Evolutionary conservation across 805 yeast genomes (phyloP), one percentile per base, ranked within the genome.

Genomic region (Zygosaccharomyces bisporus): DNA sequence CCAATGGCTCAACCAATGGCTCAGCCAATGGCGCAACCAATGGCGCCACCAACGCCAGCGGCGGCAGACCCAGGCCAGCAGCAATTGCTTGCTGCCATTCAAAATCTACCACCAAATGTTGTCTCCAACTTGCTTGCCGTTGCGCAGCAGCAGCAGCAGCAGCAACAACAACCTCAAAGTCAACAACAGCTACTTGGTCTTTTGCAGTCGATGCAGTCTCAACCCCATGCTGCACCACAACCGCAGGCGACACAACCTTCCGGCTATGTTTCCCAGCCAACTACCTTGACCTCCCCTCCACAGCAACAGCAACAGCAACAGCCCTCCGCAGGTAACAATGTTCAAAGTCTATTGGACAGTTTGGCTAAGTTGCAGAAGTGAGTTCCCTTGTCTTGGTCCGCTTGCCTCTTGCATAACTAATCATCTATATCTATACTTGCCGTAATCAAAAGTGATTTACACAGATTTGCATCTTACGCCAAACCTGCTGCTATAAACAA

Each of bases 341-440:
- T 68, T 20, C 67, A 67, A 54, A 61, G 67, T 43, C 53, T 69
- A 35, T 50, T 69, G 49, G 71, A 68, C 36, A 61, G 70, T 39
- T 52, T 69, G 43, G 67, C 69, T 13, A 64, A 66, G 49, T 54
- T 68, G 32, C 69, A 66, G 43, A 64, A 58, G 46, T 57, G 49
- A 51, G 41, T 14, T 27, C 31, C 45, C 45, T 42, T 41, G 36
- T 44, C 51, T 48, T 45, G 46, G 42, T 39, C 35, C 34, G 31
- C 42, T 31, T 39, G 35, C 29, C 25, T 39, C 42, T 39, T 31
- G 34, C 42, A 14, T 31, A 29, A 30, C 31, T 20, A 29, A 17
- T n/a, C 21, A 37, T 37, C 27, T 37, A 19, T 37, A 25, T 37
- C 32, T 37, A 25, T 37, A 37, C 40, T 37, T 37, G 40, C 40